Percentiles rank a stretch among this genome's conserved stretches.
phyloP scores from a whole-genome alignment of 176 grass and related monocot genomes.

The Eragrostis curvula region DNA sequence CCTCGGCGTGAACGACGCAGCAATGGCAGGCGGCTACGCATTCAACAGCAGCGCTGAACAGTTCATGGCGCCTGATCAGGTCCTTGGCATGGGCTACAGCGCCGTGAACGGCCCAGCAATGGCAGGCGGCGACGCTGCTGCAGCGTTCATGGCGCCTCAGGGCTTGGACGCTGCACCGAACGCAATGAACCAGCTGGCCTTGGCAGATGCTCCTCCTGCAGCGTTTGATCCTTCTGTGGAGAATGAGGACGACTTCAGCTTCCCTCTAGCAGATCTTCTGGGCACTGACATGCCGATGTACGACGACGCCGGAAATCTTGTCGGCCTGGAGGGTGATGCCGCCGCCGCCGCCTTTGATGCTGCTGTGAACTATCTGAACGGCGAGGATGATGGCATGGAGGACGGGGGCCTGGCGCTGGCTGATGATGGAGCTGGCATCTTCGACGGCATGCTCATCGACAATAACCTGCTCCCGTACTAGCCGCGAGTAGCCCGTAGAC shows the following conservation, averaged over 20 bases:
- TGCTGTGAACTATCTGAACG: not conserved
- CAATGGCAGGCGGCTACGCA: no score
- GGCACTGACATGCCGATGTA: not conserved
- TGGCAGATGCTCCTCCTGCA: not conserved
- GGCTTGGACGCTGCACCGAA: not conserved
- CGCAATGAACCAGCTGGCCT: not conserved
- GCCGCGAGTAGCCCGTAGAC: not conserved
- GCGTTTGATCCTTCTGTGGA: not conserved
- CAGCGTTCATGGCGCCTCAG: not conserved
- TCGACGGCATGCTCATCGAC: not conserved
- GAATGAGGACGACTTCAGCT: not conserved
- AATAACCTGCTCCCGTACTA: not conserved
- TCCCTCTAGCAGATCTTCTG: constrained; percentile 9
- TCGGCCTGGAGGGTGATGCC: not conserved
- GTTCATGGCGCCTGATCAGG: not conserved
- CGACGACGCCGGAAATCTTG: not conserved
- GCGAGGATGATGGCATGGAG: not conserved
- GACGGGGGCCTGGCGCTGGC: not conserved
- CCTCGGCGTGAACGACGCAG: no score
- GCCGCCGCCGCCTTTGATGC: not conserved
- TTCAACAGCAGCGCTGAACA: not conserved
- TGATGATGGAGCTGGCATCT: not conserved
- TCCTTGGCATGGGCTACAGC: not conserved
- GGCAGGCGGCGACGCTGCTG: not conserved
- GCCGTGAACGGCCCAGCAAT: not conserved